A percentile compares a stretch with the other conserved stretches of the same genome.
Evolutionary conservation across 1,284 basidiomycete species (phyloP).

Genomic region (Papiliotrema laurentii): DNA sequence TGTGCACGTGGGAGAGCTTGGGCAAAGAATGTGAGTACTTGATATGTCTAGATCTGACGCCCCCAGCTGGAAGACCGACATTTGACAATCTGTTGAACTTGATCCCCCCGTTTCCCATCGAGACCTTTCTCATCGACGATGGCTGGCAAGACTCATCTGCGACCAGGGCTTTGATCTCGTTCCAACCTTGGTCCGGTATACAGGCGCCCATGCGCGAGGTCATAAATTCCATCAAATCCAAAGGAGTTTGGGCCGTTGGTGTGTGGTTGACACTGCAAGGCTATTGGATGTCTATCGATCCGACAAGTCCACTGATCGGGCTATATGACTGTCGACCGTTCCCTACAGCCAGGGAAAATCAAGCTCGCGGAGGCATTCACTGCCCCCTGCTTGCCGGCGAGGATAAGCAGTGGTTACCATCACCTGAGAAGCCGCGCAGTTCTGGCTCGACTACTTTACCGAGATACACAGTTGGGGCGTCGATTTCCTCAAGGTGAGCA

Average conservation of each 20-base stretch:
- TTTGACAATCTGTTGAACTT: slow-evolving; percentile 15
- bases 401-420: slow-evolving; percentile 18
- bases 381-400: neutral
- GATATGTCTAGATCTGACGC: neutral
- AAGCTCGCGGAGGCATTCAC: neutral
- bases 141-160: slow-evolving; percentile 28
- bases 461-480: slow-evolving; percentile 22
- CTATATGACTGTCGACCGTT: slow-evolving; percentile 20
- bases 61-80: neutral
- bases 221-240: slow-evolving; percentile 13
- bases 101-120: slow-evolving; percentile 21
- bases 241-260: slow-evolving; percentile 20
- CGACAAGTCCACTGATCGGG: slow-evolving; percentile 16
- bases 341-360: neutral
- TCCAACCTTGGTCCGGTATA: slow-evolving; percentile 14
- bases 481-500: slow-evolving; percentile 31
- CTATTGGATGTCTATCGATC: slow-evolving; percentile 34
- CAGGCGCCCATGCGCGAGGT: slow-evolving; percentile 15
- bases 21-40: neutral
- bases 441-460: slow-evolving; percentile 37
- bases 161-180: slow-evolving; percentile 10
- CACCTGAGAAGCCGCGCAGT: slow-evolving; percentile 18
- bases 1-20: slow-evolving; percentile 21
- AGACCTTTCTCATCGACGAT: slow-evolving; percentile 35
- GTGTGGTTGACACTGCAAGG: slow-evolving; percentile 37